These are phyloP conservation scores for Suillus tomentosus DNA, from an alignment of 768 basidiomycete species.

Conservation along the genomic window DNA sequence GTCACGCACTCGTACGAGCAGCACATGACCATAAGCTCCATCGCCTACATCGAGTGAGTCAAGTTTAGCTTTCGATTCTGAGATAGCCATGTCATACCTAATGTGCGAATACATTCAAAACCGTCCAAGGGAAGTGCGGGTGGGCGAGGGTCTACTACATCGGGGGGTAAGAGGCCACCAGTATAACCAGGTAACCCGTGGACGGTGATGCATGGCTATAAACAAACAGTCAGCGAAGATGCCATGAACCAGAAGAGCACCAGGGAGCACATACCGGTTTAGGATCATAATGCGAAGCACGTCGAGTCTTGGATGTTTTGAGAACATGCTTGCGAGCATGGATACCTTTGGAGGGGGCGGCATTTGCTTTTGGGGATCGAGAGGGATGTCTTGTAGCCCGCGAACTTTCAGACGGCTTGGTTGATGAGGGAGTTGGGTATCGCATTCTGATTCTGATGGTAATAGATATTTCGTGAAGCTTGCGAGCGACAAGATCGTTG, in stretches of 20 bases:
- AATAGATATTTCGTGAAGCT: background rate
- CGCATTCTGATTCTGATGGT: conserved; percentile 5
- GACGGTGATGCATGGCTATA: conserved; percentile 21
- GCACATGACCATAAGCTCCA: conserved; percentile 44
- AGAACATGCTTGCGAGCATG: conserved; percentile 14
- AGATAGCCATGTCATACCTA: conserved; percentile 34
- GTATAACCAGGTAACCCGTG: conserved; percentile 15
- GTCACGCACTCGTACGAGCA: conserved; percentile 41
- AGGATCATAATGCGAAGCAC: background rate
- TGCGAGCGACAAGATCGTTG: background rate
- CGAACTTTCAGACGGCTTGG: conserved; percentile 13
- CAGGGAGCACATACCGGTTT: background rate
- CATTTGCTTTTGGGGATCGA: conserved; percentile 13
- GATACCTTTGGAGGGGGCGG: conserved; percentile 12
- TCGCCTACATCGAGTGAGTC: conserved; percentile 33
- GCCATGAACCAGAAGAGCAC: background rate
- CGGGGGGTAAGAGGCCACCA: conserved; percentile 18
- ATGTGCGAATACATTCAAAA: conserved; percentile 42
- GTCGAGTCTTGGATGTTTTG: conserved; percentile 14
- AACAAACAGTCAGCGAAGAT: conserved; percentile 9
- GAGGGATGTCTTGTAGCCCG: conserved; percentile 17
- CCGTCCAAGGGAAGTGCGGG: conserved; percentile 38
- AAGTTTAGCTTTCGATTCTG: background rate
- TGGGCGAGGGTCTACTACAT: conserved; percentile 39
- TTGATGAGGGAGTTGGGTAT: conserved; percentile 13